These are phyloP conservation scores for Auxenochlorella pyrenoidosa DNA, from an alignment of 139 green algal genomes.

Conservation along the genomic window DNA sequence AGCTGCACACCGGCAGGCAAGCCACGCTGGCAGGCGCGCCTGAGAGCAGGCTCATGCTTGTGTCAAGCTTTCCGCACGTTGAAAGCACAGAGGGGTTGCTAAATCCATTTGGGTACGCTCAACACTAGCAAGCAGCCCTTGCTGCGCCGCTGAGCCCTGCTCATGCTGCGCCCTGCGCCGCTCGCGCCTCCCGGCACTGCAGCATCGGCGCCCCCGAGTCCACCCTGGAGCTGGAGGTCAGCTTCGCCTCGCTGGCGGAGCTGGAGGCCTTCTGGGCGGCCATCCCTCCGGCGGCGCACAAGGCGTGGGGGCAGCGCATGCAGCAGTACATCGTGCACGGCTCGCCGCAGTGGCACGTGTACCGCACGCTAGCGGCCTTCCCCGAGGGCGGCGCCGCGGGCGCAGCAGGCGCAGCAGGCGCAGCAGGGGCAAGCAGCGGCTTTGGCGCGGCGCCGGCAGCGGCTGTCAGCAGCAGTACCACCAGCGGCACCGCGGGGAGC, in stretches of 20 bases:
- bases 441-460: not conserved
- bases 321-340: conserved; percentile 40
- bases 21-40: conserved; percentile 62
- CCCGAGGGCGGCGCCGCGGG: not conserved
- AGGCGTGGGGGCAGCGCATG: conserved; percentile 53
- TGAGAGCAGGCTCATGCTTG: not conserved
- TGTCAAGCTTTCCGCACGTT: not conserved
- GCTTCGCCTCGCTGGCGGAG: conserved; percentile 64
- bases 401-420: not conserved
- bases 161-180: too few relatives aligned
- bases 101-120: not conserved
- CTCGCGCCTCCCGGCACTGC: too few relatives aligned
- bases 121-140: not conserved
- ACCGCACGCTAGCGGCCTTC: conserved; percentile 27
- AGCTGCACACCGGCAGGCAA: conserved; percentile 59
- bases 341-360: conserved; percentile 11
- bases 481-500: not conserved
- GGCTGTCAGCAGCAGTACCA: not conserved
- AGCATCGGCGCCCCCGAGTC: conserved; percentile 30
- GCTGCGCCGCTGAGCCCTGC: conserved; percentile 36
- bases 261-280: conserved; percentile 74
- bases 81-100: not conserved
- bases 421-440: not conserved
- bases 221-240: conserved; percentile 64
- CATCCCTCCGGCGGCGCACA: conserved; percentile 48